phyloP scores from a whole-genome alignment of 2,329 filamentous ascomycete genomes.

The Fusarium dimerum region DNA sequence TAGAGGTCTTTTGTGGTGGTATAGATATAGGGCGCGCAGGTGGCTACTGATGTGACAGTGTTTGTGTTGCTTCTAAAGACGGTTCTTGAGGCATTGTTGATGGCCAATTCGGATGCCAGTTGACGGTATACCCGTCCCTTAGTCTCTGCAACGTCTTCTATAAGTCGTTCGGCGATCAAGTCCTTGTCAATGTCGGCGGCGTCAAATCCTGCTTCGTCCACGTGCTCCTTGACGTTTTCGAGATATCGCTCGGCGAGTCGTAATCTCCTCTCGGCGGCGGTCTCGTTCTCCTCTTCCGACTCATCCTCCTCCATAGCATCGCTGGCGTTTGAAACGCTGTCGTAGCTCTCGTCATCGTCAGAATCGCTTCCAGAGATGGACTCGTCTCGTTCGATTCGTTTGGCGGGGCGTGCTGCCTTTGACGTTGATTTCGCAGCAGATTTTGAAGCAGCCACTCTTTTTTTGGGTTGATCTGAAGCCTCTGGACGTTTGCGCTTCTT shows the following conservation, averaged over 20 bases:
- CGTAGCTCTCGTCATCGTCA: constrained; percentile 58
- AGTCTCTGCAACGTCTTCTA: constrained; percentile 88
- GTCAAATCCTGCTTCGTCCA: constrained; percentile 83
- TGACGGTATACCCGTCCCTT: constrained; percentile 88
- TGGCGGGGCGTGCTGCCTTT: constrained; percentile 41
- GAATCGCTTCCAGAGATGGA: constrained; percentile 88
- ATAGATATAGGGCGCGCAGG: constrained; percentile 79
- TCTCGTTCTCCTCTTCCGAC: constrained; percentile 80
- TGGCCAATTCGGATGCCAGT: constrained; percentile 72
- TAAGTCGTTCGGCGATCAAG: constrained; percentile 83
- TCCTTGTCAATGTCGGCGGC: constrained; percentile 92
- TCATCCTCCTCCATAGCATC: constrained; percentile 46
- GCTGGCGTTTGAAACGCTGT: constrained; percentile 43
- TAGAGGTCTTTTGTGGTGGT: constrained; percentile 84
- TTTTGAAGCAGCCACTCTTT: constrained; percentile 54
- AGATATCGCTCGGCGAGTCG: constrained; percentile 90
- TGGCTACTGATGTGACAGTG: constrained; percentile 76
- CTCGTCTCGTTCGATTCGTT: constrained; percentile 59
- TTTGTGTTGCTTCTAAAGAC: constrained; percentile 79
- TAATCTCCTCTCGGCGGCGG: constrained; percentile 82
- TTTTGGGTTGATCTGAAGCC: constrained; percentile 58
- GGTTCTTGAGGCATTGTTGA: constrained; percentile 66
- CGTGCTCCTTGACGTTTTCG: constrained; percentile 82
- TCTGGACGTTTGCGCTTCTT: constrained; percentile 82
- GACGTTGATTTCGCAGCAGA: constrained; percentile 42